phyloP scores from a whole-genome alignment of 176 grass and related monocot genomes.

The Oropetium thomaeum region DNA sequence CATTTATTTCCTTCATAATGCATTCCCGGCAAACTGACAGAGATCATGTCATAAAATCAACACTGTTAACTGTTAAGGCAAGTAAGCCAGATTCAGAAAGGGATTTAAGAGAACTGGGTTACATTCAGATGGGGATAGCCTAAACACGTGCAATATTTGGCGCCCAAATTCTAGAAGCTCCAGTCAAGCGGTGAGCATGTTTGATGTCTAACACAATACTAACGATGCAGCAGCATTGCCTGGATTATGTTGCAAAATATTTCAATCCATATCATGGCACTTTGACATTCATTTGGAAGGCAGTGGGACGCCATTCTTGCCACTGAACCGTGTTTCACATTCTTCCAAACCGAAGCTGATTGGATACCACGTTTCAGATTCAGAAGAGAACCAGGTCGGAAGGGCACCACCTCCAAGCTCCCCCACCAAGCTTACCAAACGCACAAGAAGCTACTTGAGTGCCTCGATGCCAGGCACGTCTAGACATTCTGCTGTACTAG shows the following conservation, averaged over 20 bases:
- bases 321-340: not conserved
- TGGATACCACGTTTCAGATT: slow-evolving; percentile 3
- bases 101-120: slow-evolving; percentile 5
- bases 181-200: not conserved
- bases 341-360: not conserved
- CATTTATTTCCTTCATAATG: slow-evolving; percentile 81
- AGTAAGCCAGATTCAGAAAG: slow-evolving; percentile 3
- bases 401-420: slow-evolving; percentile 11
- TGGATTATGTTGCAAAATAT: not conserved
- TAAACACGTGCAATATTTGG: not conserved
- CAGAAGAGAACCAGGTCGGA: slow-evolving; percentile 7
- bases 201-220: not conserved
- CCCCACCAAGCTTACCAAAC: slow-evolving; percentile 15
- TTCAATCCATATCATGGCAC: not conserved
- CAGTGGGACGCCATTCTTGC: not conserved
- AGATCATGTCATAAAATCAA: slow-evolving; percentile 32
- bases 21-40: slow-evolving; percentile 83
- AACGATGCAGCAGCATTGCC: not conserved
- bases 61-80: slow-evolving; percentile 1
- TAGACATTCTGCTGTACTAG: slow-evolving; percentile 20
- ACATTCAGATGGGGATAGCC: not conserved
- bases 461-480: not conserved
- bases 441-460: slow-evolving; percentile 12
- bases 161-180: not conserved
- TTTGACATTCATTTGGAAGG: not conserved